phyloP scores from a whole-genome alignment of 305 asterid species.

The Fraxinus sp. region DNA sequence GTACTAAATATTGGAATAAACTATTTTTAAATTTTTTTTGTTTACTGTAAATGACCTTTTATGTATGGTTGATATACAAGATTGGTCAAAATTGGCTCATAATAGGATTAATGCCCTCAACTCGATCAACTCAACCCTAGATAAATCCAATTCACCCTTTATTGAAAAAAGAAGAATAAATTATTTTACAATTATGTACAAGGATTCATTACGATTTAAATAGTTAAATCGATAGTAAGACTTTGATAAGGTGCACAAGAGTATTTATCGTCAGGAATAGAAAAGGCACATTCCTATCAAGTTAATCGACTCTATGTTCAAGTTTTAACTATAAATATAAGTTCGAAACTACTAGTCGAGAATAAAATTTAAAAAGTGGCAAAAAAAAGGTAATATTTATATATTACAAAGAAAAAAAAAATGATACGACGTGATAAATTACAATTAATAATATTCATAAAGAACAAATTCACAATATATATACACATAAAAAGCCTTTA shows the following conservation, averaged over 20 bases:
- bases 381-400: not conserved
- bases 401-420: not conserved
- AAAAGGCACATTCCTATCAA: not conserved
- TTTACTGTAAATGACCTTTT: not conserved
- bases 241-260: not conserved
- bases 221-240: no score
- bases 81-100: not conserved
- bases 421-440: not conserved
- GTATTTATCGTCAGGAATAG: not conserved
- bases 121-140: not conserved
- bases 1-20: not conserved
- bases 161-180: no score
- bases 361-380: not conserved
- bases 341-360: not conserved
- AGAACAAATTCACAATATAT: not conserved
- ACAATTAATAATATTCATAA: not conserved
- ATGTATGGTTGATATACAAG: no score
- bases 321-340: no score
- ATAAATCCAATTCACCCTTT: no score
- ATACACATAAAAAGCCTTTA: constrained; percentile 14
- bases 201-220: no score
- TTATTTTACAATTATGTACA: no score
- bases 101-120: not conserved
- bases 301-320: not conserved
- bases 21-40: no score